Base-by-base conservation (phyloP, 257 asterid genomes). In the Nicotiana attenuata region DNA sequence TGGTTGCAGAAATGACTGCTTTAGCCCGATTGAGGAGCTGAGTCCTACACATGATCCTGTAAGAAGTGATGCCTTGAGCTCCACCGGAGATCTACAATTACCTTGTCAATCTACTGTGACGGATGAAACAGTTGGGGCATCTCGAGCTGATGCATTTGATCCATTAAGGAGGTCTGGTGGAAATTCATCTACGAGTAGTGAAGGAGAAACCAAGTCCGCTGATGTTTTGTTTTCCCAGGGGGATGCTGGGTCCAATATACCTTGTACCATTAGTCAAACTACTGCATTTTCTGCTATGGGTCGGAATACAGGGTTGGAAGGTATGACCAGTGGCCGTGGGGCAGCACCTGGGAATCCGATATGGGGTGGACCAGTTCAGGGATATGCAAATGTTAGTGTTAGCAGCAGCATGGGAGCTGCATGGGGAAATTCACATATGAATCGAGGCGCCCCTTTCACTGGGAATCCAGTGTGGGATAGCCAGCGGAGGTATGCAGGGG, bases 111-210 rank as follows among this genome's bases (percentile, higher is more conserved):
- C 87, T 24, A 81, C 66, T 7, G 71, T 41, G 31, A 71, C 59
- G 16, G 83, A 83, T 57, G 88, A 88, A 69, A 83, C 82, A 53
- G 87, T 84, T 56, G 85, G 81, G 65, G 73, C 80, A 69, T 84
- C 86, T 82, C 88, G 47, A 45, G 84, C 68, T 61, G 90, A 87
- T 80, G 89, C 85, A 81, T 80, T 87, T 20, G 92, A 92, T 85
- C 90, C 87, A 67, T 84, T 87, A 59, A 88, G 82, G 77, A 89
- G 88, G 76, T 89, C 96, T 1, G 87, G 89, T 28, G 90, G 84
- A 31, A 92, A 90, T 86, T 93, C 99, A 15, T 91, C 98, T 15
- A 86, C 95, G 5, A 96, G 98, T 65, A 92, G 94, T 60, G 97
- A 91, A 83, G 93, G 93, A n/a, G 97, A 94, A 83, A 94, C 93